Base-by-base conservation (phyloP, 345 rosid genomes). In the Euphorbia pulcherrima region DNA sequence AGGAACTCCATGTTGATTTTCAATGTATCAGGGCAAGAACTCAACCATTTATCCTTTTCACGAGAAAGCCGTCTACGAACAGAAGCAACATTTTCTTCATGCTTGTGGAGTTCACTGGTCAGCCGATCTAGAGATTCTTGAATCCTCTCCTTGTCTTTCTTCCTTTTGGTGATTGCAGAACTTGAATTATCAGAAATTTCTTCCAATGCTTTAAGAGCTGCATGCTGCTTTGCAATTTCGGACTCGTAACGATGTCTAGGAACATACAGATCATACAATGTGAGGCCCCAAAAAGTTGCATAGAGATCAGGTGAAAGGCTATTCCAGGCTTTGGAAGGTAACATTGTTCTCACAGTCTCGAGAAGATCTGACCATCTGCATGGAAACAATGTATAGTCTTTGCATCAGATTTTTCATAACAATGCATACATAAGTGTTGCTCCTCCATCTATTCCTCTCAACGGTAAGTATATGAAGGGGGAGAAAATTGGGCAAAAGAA, bases 1-100 rank as follows among this genome's bases (percentile, higher is more conserved):
- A 95, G 92, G 77, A 95, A 95, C 85, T 95, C 99, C 96, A 95
- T 90, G 75, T 95, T 95, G 68, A 95, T 95, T 87, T 92, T 95
- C 79, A 95, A 74, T 58, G 99, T 90, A 80, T 92, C 99, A 69
- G 96, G 98, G 75, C 99, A 95, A 61, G 98, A 90, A 73, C 94
- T 95, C 83, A 92, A 73, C 99, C 99, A 95, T 68, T 81, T 90
- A 77, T 92, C 99, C 75, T 95, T 95, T 80, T 95, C 97, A 69
- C 84, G 85, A 72, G 94, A 84, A 78, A 95, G 97, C 20, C 98
- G 87, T 70, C 84, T 79, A 52, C 84, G 86, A 75, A 95, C 96
- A 76, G 99, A 95, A 60, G 97, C 84, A 76, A 95, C 99, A 83
- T 87, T 82, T 72, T 90, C 90, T 82, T 95, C 99, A 69, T 95